Percentiles rank a stretch among this genome's conserved stretches.
Conservation (phyloP, 441 rosid species). For the Gossypium trilobum region DNA sequence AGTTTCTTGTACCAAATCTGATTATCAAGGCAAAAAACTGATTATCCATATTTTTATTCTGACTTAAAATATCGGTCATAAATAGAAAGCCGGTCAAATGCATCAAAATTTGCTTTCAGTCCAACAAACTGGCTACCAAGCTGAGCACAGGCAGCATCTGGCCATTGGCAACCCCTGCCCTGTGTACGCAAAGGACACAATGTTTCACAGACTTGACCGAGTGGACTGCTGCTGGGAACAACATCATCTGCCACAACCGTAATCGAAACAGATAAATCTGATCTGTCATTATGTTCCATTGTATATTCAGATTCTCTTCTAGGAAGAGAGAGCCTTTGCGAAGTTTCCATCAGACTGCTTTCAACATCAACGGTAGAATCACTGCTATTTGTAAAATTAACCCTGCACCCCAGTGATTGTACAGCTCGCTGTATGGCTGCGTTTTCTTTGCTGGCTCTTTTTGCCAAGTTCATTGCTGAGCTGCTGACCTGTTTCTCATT, state of each 20-base stretch:
- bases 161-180: conserved; percentile 86
- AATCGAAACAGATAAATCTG: conserved; percentile 75
- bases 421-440: conserved; percentile 69
- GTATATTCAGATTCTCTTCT: conserved; percentile 28
- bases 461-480: conserved; percentile 60
- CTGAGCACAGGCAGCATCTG: conserved; percentile 85
- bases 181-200: conserved; percentile 65
- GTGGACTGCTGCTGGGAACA: conserved; percentile 30
- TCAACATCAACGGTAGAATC: conserved; percentile 56
- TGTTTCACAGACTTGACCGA: conserved; percentile 49
- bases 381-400: conserved; percentile 51
- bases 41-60: conserved; percentile 28
- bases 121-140: conserved; percentile 76
- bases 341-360: conserved; percentile 24
- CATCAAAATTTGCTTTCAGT: conserved; percentile 77
- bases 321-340: conserved; percentile 28
- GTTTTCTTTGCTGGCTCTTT: conserved; percentile 60
- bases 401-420: conserved; percentile 80
- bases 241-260: conserved; percentile 47
- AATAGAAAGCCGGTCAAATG: conserved; percentile 71
- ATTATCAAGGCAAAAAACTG: background rate
- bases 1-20: background rate
- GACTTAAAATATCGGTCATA: conserved; percentile 62
- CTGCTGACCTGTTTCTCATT: conserved; percentile 61
- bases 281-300: conserved; percentile 29